These are phyloP conservation scores for Colletotrichum higginsianum DNA, from an alignment of 2,329 filamentous ascomycete species.

Conservation along the genomic window DNA sequence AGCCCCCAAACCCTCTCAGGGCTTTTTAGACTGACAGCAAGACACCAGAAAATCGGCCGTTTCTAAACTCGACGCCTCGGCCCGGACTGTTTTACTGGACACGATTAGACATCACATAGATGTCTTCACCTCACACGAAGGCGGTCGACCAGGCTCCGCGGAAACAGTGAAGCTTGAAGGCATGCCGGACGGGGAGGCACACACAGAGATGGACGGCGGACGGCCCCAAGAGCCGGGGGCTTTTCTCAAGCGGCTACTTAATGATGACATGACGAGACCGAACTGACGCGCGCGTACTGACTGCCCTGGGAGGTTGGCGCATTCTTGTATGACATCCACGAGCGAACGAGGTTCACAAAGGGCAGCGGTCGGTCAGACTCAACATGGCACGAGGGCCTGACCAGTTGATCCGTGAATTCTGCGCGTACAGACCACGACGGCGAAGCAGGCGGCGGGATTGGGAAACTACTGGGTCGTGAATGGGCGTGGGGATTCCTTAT, in stretches of 20 bases:
- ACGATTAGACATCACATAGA: constrained; percentile 33
- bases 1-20: constrained; percentile 2
- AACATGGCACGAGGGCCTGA: not conserved
- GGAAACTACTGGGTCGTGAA: too few relatives aligned
- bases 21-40: constrained; percentile 16
- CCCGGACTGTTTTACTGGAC: constrained; percentile 20
- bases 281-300: constrained; percentile 2
- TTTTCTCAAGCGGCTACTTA: constrained; percentile 26
- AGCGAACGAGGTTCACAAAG: not conserved
- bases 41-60: constrained; percentile 27
- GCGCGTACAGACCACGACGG: too few relatives aligned
- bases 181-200: constrained; percentile 4
- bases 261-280: constrained; percentile 25
- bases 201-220: not conserved
- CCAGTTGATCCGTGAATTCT: not conserved
- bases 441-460: not conserved
- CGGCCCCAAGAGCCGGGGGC: constrained; percentile 2
- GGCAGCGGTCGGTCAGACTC: not conserved
- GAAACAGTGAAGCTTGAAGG: not conserved
- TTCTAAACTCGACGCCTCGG: constrained; percentile 31
- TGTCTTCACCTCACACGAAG: constrained; percentile 1
- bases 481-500: not conserved
- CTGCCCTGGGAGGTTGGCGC: not conserved
- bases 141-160: not conserved
- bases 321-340: not conserved